Evolutionary conservation across 306 rosid genomes (phyloP), one percentile per base, ranked within the genome.

Genomic region (Aeschynomene evenia): DNA sequence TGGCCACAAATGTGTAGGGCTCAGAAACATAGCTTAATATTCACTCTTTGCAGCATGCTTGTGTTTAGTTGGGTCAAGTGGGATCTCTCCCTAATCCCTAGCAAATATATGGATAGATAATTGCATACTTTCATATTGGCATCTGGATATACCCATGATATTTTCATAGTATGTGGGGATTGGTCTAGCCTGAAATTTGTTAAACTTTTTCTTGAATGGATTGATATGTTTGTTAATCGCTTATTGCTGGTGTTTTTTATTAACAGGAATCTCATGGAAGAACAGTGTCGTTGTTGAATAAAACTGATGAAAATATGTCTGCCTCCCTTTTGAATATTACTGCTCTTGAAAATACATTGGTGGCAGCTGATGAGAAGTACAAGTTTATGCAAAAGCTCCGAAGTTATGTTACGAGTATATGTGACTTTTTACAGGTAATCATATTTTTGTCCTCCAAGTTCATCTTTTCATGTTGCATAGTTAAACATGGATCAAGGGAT

Each of bases 371-470:
- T 46, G 92, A 88, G 74, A 94, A 94, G 86, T 94, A 86, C 73
- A 81, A 57, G 23, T 94, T 82, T 82, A 86, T 88, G 97, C 98
- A 94, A 81, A 80, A 81, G 85, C 97, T 90, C 76, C 89, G 90
- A 5, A 77, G 79, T 59, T 94, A 84, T 84, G 86, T 94, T 46
- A 77, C 96, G 59, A 75, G 80, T 54, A 77, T 90, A 49, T 94
- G 98, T 40, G 92, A 88, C 81, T 88, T 94, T 81, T 83, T 94
- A 79, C 89, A 94, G 98, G 98, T 94, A 52, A 72, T 53, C 23
- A 23, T 58, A 57, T 63, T 68, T 36, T 14, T 48, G 5, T 49
- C 64, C 55, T 52, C 59, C 26, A 56, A 64, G 28, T 72, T 77
- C 33, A 19, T 40, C 28, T 62, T 13, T 4, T 40, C 15, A 29